Evolutionary conservation across 495 filamentous ascomycete species (phyloP).

Genomic region (Penicillium coprophilum): DNA sequence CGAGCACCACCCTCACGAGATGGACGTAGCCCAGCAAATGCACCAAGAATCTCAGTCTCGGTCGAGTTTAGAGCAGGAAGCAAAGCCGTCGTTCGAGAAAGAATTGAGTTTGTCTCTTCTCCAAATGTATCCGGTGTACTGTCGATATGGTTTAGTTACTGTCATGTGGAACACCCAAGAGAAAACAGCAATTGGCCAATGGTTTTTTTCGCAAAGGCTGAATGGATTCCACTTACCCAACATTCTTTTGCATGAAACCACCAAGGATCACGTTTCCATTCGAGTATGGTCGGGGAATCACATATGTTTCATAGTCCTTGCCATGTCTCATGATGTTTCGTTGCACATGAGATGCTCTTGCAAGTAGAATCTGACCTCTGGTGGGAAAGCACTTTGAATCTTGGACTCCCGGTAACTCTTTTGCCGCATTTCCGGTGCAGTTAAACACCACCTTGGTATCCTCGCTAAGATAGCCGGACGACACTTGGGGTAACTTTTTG

Average conservation of each 20-base stretch:
- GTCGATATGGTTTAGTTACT: neutral
- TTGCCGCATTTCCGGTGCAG: conserved; percentile 29
- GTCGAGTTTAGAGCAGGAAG: conserved; percentile 17
- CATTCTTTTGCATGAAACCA: conserved; percentile 33
- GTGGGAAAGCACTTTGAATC: conserved; percentile 34
- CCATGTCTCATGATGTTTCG: conserved; percentile 37
- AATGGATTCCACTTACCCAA: conserved; percentile 2
- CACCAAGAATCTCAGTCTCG: conserved; percentile 23
- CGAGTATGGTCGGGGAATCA: conserved; percentile 34
- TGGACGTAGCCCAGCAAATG: conserved; percentile 29
- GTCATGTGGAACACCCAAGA: neutral
- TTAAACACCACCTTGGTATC: conserved; percentile 33
- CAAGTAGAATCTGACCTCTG: conserved; percentile 42
- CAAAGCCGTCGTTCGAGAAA: conserved; percentile 25
- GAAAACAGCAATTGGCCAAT: neutral
- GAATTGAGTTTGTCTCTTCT: conserved; percentile 30
- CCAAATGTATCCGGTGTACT: conserved; percentile 8
- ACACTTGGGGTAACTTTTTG: conserved; percentile 18
- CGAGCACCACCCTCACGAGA: conserved; percentile 32
- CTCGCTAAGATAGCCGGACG: conserved; percentile 24
- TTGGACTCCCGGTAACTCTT: conserved; percentile 25
- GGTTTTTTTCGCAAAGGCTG: neutral
- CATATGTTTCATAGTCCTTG: conserved; percentile 35
- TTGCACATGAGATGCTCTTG: conserved; percentile 31
- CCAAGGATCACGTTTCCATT: conserved; percentile 33